A percentile compares a stretch with the other conserved stretches of the same genome.
These are phyloP conservation scores for Eucalyptus tenuipes DNA, from an alignment of 345 rosid genomes.

Conservation along the genomic window DNA sequence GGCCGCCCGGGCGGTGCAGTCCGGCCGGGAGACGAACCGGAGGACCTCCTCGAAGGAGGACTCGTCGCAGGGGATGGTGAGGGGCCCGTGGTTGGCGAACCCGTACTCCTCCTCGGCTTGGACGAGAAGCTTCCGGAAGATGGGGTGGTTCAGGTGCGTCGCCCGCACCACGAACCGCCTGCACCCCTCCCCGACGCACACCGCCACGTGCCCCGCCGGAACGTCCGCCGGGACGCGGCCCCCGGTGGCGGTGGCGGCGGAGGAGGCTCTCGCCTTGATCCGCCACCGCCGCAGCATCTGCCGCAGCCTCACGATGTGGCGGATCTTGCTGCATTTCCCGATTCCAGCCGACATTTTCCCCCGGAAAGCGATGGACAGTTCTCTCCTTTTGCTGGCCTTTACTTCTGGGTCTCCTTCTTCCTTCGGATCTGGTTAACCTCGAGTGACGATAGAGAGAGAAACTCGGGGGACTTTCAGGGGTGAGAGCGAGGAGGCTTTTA, in stretches of 20 bases:
- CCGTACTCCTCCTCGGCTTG: constrained; percentile 93
- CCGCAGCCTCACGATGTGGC: constrained; percentile 82
- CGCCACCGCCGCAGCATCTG: constrained; percentile 88
- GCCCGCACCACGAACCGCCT: constrained; percentile 82
- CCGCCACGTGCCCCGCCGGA: constrained; percentile 91
- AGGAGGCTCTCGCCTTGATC: constrained; percentile 57
- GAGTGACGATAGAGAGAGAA: background rate
- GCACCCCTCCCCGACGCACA: constrained; percentile 53
- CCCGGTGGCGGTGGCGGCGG: constrained; percentile 2
- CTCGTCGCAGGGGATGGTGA: constrained; percentile 88
- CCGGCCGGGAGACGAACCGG: constrained; percentile 56
- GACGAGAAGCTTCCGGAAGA: constrained; percentile 46
- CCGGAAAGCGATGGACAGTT: background rate
- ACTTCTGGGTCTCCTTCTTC: background rate
- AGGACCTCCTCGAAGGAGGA: constrained; percentile 68
- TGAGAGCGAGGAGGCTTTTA: constrained; percentile 20
- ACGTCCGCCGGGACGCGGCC: constrained; percentile 55
- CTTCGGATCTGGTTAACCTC: background rate
- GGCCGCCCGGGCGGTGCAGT: constrained; percentile 30
- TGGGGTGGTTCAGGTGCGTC: constrained; percentile 85
- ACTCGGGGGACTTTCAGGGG: constrained; percentile 5
- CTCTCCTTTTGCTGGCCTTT: background rate
- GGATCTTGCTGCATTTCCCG: constrained; percentile 88
- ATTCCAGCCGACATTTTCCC: constrained; percentile 38
- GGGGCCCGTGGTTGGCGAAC: constrained; percentile 64